phyloP scores from a whole-genome alignment of 164 flowering plant genomes.

The Sedum album region DNA sequence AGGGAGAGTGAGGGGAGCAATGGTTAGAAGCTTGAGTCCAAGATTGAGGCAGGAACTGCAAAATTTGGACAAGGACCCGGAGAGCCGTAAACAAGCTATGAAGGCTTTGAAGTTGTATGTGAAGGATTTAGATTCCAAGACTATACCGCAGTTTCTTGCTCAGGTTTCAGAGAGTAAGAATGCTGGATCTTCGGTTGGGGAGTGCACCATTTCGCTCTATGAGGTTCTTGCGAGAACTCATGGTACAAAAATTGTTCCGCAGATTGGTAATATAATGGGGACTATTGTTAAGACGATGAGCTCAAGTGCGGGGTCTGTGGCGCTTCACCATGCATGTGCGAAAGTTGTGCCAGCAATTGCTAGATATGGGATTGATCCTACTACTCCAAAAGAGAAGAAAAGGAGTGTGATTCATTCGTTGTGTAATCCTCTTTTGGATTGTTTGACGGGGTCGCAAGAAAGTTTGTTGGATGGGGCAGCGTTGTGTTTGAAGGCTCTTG shows the following conservation, averaged over 20 bases:
- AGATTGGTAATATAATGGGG: conserved; percentile 71
- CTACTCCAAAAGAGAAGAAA: conserved; percentile 66
- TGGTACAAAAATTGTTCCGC: conserved; percentile 73
- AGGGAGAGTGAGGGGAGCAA: conserved; percentile 19
- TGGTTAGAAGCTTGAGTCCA: conserved; percentile 80
- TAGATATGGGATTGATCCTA: conserved; percentile 70
- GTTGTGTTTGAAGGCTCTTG: conserved; percentile 81
- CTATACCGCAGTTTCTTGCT: conserved; percentile 72
- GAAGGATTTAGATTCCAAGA: conserved; percentile 71
- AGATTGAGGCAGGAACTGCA: conserved; percentile 54
- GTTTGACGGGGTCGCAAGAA: conserved; percentile 62
- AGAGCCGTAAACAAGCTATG: conserved; percentile 88
- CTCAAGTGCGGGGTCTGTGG: conserved; percentile 77
- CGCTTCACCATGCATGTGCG: conserved; percentile 89
- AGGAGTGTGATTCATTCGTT: conserved; percentile 57
- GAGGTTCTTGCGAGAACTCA: conserved; percentile 86
- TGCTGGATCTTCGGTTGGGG: conserved; percentile 45
- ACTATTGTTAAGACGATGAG: conserved; percentile 63
- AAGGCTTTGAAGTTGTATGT: conserved; percentile 73
- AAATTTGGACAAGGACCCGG: conserved; percentile 87
- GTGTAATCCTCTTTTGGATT: conserved; percentile 74
- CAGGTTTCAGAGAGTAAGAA: conserved; percentile 78
- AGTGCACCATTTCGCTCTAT: conserved; percentile 74
- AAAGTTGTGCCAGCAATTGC: conserved; percentile 92
- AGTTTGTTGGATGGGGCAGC: conserved; percentile 83